phyloP scores from a whole-genome alignment of 2,329 filamentous ascomycete species.

The Diaporthe eres region DNA sequence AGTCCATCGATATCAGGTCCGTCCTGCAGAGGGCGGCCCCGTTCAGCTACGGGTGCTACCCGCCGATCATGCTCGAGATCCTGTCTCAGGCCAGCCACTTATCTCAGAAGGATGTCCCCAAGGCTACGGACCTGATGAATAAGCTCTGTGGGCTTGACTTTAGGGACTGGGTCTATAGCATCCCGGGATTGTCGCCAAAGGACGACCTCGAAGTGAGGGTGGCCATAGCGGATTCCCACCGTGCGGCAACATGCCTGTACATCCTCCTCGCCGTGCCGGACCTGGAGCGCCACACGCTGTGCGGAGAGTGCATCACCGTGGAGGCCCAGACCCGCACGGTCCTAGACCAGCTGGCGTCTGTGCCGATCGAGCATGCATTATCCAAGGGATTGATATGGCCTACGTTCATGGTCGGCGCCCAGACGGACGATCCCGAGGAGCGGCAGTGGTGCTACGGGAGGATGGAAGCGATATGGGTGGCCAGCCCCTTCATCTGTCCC shows the following conservation, averaged over 20 bases:
- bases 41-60: slow-evolving; percentile 63
- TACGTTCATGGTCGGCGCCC: slow-evolving; percentile 69
- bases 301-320: too few species aligned
- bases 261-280: slow-evolving; percentile 56
- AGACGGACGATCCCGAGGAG: slow-evolving; percentile 58
- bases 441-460: slow-evolving; percentile 65
- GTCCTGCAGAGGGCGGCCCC: slow-evolving; percentile 57
- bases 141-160: slow-evolving; percentile 58
- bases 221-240: slow-evolving; percentile 59
- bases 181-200: slow-evolving; percentile 52
- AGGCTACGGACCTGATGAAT: slow-evolving; percentile 53
- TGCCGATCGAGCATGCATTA: slow-evolving; percentile 64
- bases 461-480: slow-evolving; percentile 49
- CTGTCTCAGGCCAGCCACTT: slow-evolving; percentile 59
- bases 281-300: not conserved
- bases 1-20: slow-evolving; percentile 53
- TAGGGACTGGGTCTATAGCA: slow-evolving; percentile 56
- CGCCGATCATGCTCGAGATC: slow-evolving; percentile 59
- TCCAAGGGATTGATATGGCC: slow-evolving; percentile 72
- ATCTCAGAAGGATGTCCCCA: slow-evolving; percentile 49
- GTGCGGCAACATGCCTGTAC: slow-evolving; percentile 61
- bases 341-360: slow-evolving; percentile 60
- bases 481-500: slow-evolving; percentile 57
- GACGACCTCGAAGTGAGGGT: slow-evolving; percentile 55
- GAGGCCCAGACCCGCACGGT: slow-evolving; percentile 60